Evolutionary conservation across 495 filamentous ascomycete species (phyloP), one percentile per base, ranked within the genome.

Genomic region (Chaetomium fimeti): DNA sequence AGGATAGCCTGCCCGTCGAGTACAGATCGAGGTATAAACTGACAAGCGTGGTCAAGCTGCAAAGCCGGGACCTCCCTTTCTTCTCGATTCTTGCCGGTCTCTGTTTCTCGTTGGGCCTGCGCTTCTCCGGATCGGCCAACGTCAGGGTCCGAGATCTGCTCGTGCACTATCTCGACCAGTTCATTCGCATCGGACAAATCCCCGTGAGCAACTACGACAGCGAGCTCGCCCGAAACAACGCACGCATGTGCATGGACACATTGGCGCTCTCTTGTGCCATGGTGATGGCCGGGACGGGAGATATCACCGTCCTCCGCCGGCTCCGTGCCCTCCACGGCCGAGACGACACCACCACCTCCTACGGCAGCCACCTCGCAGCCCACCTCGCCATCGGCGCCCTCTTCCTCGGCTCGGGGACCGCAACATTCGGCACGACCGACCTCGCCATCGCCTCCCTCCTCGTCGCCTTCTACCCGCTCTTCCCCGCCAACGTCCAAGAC

Each of bases 261-360:
- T 73, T 96, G 16, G 89, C 89, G 0, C 81, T 99, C 4, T 86
- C 91, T 43, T 83, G 84, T n/a, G 87, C 92, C 2, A 91, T 87
- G 6, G 91, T 97, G 42, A 97, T 97, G 93, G 92, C 94, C 18
- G 94, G 94, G 15, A 97, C 90, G 2, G 95, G 94, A 36, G 95
- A 99, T 71, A 77, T 99, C 20, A 74, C 81, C 16, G 85, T 96
- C n/a, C 91, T 98, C 72, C 87, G 95, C n/a, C 85, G 93, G 16
- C 82, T 99, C 27, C 87, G 94, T 5, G 86, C 87, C 29, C 84
- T 97, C 42, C 94, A 98, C 69, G 93, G 92, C 18, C 86, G 93
- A n/a, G 85, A 91, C 54, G 89, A 96, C 61, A 73, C 84, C 3
- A 91, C 93, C 57, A 93, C 88, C 2, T 87, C 92, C 0, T 99